A percentile compares a stretch with the other conserved stretches of the same genome.
phyloP scores from a whole-genome alignment of 202 grass and related monocot species.

The Carex arenaria region DNA sequence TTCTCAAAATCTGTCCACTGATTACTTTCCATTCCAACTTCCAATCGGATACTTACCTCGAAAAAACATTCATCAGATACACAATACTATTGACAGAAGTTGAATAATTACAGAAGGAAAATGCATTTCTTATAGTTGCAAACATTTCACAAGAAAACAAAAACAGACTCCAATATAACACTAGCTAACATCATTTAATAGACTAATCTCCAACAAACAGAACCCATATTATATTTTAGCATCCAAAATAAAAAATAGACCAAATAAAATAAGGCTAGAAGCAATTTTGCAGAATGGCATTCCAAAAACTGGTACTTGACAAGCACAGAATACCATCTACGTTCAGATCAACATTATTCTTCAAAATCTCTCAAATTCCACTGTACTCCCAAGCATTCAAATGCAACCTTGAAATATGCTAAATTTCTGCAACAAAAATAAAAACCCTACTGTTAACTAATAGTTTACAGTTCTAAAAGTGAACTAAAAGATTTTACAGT shows the following conservation, averaged over 20 bases:
- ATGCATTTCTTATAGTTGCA: neutral
- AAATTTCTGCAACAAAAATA: slow-evolving; percentile 19
- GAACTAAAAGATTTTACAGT: neutral
- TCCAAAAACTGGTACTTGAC: slow-evolving; percentile 5
- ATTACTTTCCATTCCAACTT: neutral
- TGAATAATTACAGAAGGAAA: slow-evolving; percentile 10
- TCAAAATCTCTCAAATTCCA: slow-evolving; percentile 25
- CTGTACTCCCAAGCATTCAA: neutral
- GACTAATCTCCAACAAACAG: slow-evolving; percentile 14
- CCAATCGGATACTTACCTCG: neutral
- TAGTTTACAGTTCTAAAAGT: neutral
- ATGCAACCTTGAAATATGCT: neutral
- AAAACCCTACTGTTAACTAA: neutral
- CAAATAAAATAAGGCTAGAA: neutral
- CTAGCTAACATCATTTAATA: slow-evolving; percentile 12
- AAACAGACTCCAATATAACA: slow-evolving; percentile 13
- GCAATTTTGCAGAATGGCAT: slow-evolving; percentile 17
- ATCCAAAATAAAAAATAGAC: neutral
- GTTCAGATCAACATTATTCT: slow-evolving; percentile 9
- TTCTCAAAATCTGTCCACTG: neutral
- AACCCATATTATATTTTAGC: slow-evolving; percentile 19
- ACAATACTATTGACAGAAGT: slow-evolving; percentile 13
- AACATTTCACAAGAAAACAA: neutral
- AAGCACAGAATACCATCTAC: slow-evolving; percentile 24
- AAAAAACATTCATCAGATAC: neutral